Evolutionary conservation across 441 rosid genomes (phyloP).

Genomic region (Cnidoscolus chayamansa): DNA sequence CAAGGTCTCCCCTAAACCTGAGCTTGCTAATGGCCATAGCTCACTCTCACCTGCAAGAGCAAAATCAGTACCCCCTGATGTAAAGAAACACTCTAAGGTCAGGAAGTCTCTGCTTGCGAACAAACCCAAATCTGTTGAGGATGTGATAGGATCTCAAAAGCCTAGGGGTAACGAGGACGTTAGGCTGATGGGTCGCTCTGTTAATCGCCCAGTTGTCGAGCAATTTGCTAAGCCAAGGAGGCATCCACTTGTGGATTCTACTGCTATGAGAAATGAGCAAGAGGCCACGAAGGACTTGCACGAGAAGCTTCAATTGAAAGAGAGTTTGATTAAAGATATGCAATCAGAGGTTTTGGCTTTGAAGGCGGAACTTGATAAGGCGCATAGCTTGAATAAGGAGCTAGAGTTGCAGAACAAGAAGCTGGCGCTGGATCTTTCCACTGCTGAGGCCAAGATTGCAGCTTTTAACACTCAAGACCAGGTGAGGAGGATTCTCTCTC

Average conservation of each 20-base stretch:
- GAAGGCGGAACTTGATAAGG: slow-evolving; percentile 56
- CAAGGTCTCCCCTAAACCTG: slow-evolving; percentile 20
- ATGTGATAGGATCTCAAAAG: slow-evolving; percentile 37
- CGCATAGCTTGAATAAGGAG: slow-evolving; percentile 47
- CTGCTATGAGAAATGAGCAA: slow-evolving; percentile 31
- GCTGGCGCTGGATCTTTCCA: slow-evolving; percentile 59
- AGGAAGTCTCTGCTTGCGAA: slow-evolving; percentile 38
- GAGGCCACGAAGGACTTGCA: slow-evolving; percentile 40
- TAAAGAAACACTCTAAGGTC: slow-evolving; percentile 34
- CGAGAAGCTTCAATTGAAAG: slow-evolving; percentile 47
- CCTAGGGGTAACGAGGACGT: slow-evolving; percentile 9
- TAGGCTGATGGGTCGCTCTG: slow-evolving; percentile 32
- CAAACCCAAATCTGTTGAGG: slow-evolving; percentile 49
- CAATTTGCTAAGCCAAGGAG: slow-evolving; percentile 57
- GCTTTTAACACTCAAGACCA: slow-evolving; percentile 37
- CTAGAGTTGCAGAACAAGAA: slow-evolving; percentile 49
- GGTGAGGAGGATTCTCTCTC: slow-evolving; percentile 27
- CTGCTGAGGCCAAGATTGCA: slow-evolving; percentile 57
- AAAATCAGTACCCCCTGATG: slow-evolving; percentile 41
- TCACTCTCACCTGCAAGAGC: slow-evolving; percentile 31
- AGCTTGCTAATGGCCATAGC: slow-evolving; percentile 11
- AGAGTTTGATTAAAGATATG: slow-evolving; percentile 58
- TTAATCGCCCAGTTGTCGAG: slow-evolving; percentile 40
- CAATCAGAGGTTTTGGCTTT: slow-evolving; percentile 48
- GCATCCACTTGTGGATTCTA: slow-evolving; percentile 23